Conservation (phyloP, 148 eudicot species). For the Bassia scoparia region DNA sequence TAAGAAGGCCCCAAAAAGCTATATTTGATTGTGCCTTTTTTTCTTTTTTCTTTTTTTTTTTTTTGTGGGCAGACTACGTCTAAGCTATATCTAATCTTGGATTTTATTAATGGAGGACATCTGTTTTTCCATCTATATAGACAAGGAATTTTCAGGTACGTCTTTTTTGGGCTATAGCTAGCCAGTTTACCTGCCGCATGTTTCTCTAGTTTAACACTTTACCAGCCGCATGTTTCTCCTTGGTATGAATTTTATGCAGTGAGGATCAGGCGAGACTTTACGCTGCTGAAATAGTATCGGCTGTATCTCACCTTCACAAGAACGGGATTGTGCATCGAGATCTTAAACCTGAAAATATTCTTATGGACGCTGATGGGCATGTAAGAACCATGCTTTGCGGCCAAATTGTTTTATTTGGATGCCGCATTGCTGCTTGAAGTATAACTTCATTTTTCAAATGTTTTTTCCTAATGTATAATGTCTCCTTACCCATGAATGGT, state of each 20-base stretch:
- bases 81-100: constrained; percentile 80
- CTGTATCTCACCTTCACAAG: constrained; percentile 89
- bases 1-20: no score
- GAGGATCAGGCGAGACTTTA: constrained; percentile 93
- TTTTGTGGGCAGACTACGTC: constrained; percentile 65
- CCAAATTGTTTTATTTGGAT: not conserved
- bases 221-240: no score
- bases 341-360: constrained; percentile 94
- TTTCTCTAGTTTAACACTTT: constrained; percentile 32
- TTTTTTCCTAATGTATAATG: not conserved
- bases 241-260: constrained; percentile 56
- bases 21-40: not conserved
- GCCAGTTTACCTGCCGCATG: constrained; percentile 12
- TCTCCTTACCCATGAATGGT: constrained; percentile 9
- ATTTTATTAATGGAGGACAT: constrained; percentile 89
- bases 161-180: constrained; percentile 5
- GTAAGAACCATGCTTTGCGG: constrained; percentile 37
- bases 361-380: constrained; percentile 84
- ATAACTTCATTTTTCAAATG: not conserved
- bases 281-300: constrained; percentile 83
- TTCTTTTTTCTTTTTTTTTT: constrained; percentile 7
- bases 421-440: constrained; percentile 5
- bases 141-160: constrained; percentile 80
- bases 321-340: constrained; percentile 93
- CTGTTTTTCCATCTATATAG: constrained; percentile 83